Evolutionary conservation across 148 eudicot species (phyloP).

Genomic region (Fagopyrum homotropicum): DNA sequence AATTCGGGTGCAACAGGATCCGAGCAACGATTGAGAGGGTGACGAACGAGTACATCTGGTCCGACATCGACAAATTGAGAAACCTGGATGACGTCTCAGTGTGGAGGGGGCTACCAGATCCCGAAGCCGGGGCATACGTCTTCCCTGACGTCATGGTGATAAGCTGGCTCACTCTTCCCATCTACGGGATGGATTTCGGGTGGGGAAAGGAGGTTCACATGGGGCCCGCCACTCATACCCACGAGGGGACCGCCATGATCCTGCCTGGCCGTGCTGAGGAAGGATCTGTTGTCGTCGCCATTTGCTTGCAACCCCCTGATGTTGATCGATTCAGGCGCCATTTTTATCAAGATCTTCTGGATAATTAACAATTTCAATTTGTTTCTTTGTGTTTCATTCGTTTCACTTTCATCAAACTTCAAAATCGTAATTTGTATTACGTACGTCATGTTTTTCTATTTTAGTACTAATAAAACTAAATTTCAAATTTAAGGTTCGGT

Average conservation of each 20-base stretch:
- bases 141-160: slow-evolving; percentile 35
- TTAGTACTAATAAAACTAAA: no score
- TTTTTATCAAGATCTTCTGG: slow-evolving; percentile 22
- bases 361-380: not conserved
- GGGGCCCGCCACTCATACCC: slow-evolving; percentile 38
- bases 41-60: slow-evolving; percentile 27
- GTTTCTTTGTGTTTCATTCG: not conserved
- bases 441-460: no score
- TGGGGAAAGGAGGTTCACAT: slow-evolving; percentile 44
- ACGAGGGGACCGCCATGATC: slow-evolving; percentile 33
- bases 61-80: slow-evolving; percentile 22
- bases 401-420: not conserved
- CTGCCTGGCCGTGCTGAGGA: slow-evolving; percentile 25
- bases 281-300: slow-evolving; percentile 31
- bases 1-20: slow-evolving; percentile 23
- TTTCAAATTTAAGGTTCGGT: no score
- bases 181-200: slow-evolving; percentile 40
- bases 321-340: slow-evolving; percentile 23
- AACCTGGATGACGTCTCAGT: slow-evolving; percentile 18
- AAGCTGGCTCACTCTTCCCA: slow-evolving; percentile 37
- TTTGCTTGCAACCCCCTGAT: slow-evolving; percentile 31
- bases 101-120: not conserved
- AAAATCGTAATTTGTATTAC: not conserved
- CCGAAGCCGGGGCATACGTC: slow-evolving; percentile 20
- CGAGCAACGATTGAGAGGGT: slow-evolving; percentile 28